Conservation (phyloP, 2,329 filamentous ascomycete genomes). For the Pyricularia pennisetigena region DNA sequence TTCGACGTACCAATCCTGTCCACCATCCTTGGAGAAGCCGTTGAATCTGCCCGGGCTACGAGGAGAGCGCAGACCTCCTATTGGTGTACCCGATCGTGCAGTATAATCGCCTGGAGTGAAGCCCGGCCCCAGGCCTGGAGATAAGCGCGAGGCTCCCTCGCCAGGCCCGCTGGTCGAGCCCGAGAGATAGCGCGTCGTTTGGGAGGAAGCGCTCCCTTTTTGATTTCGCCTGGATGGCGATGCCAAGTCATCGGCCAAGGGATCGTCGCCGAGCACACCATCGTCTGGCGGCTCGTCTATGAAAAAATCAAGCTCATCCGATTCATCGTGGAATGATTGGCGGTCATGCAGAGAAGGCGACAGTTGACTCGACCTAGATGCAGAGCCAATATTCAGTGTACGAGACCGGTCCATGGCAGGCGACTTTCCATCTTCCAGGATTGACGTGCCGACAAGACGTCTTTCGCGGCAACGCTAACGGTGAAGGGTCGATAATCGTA, state of each 20-base stretch:
- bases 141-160: not conserved
- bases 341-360: not conserved
- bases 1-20: slow-evolving; percentile 79
- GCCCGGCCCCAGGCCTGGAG: not conserved
- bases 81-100: not conserved
- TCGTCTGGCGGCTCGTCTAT: slow-evolving; percentile 27
- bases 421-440: slow-evolving; percentile 2
- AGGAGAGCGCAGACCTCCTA: not conserved
- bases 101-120: not conserved
- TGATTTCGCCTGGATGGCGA: slow-evolving; percentile 66
- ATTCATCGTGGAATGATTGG: slow-evolving; percentile 22
- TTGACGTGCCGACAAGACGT: not conserved
- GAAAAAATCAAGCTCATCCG: slow-evolving; percentile 37
- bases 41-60: not conserved
- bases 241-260: slow-evolving; percentile 38
- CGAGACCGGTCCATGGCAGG: slow-evolving; percentile 7
- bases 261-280: slow-evolving; percentile 43
- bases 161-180: slow-evolving; percentile 28
- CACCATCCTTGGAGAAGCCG: slow-evolving; percentile 32
- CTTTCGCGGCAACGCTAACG: not conserved
- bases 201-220: slow-evolving; percentile 37
- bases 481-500: not conserved
- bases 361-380: not conserved
- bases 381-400: slow-evolving; percentile 9
- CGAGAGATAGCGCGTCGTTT: slow-evolving; percentile 37